Conservation (phyloP, 2,329 filamentous ascomycete species). For the Ceratocystis cacaofunesta region DNA sequence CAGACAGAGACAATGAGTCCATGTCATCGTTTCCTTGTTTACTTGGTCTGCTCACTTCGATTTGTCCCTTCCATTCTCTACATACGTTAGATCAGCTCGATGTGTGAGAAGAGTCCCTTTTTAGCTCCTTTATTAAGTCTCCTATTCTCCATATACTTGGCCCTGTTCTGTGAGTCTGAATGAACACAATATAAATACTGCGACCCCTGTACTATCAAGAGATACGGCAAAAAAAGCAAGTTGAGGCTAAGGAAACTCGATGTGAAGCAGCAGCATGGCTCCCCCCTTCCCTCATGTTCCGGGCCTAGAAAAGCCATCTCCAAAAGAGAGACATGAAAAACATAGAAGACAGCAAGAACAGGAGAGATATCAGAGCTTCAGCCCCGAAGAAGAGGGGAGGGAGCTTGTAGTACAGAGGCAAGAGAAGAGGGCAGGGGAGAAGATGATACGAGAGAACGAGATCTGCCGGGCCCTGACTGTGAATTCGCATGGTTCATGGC, state of each 20-base stretch:
- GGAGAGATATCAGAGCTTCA: slow-evolving; percentile 1
- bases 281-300: background rate
- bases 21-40: no score
- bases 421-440: background rate
- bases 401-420: background rate
- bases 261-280: background rate
- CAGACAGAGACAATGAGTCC: background rate
- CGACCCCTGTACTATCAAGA: background rate
- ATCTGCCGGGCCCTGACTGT: background rate
- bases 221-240: background rate
- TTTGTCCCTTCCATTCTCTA: background rate
- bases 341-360: background rate
- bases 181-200: background rate
- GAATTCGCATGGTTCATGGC: no score
- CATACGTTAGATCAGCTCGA: no score
- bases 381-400: background rate
- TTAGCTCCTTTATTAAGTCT: background rate
- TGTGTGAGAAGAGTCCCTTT: background rate
- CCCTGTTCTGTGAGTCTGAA: background rate
- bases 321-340: background rate
- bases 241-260: slow-evolving; percentile 4
- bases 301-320: background rate
- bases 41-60: no score
- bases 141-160: background rate
- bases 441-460: background rate